A percentile compares a stretch with the other conserved stretches of the same genome.
These are phyloP conservation scores for Wallacemonas collosoma DNA, from an alignment of 208 protist species.

Conservation along the genomic window DNA sequence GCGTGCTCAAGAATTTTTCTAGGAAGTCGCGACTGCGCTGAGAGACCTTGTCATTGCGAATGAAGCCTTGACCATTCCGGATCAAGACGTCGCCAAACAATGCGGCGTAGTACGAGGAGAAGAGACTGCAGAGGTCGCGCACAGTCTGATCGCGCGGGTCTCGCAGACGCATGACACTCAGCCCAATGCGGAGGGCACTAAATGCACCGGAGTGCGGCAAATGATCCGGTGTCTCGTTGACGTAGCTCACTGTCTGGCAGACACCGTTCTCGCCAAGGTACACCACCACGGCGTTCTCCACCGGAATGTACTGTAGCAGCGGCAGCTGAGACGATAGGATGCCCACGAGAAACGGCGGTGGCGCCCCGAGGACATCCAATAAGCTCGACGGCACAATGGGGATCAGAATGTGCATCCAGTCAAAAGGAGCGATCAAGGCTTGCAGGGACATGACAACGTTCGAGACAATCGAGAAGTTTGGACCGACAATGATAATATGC, in stretches of 20 bases:
- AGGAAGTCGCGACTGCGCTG: slow-evolving; percentile 43
- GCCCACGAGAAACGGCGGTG: slow-evolving; percentile 75
- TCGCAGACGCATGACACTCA: slow-evolving; percentile 54
- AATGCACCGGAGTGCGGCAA: slow-evolving; percentile 67
- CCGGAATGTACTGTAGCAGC: slow-evolving; percentile 35
- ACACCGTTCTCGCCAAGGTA: slow-evolving; percentile 53
- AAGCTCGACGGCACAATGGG: slow-evolving; percentile 67
- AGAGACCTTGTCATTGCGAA: slow-evolving; percentile 23
- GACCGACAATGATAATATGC: slow-evolving; percentile 80
- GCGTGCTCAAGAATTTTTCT: slow-evolving; percentile 56
- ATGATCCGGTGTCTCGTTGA: slow-evolving; percentile 46
- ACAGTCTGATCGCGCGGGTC: slow-evolving; percentile 59
- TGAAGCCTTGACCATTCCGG: slow-evolving; percentile 33
- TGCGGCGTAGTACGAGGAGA: slow-evolving; percentile 78
- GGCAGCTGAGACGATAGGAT: slow-evolving; percentile 74
- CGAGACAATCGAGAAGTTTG: slow-evolving; percentile 78
- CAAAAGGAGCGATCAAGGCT: slow-evolving; percentile 77
- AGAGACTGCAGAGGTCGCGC: slow-evolving; percentile 76
- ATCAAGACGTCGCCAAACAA: slow-evolving; percentile 69
- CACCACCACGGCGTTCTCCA: slow-evolving; percentile 62
- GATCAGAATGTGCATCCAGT: slow-evolving; percentile 89
- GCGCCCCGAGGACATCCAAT: slow-evolving; percentile 72
- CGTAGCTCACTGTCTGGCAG: slow-evolving; percentile 60
- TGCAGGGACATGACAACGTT: slow-evolving; percentile 83
- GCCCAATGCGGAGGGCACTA: slow-evolving; percentile 68